These are phyloP conservation scores for Diaporthe velutina DNA, from an alignment of 2,329 filamentous ascomycete species.

Conservation along the genomic window DNA sequence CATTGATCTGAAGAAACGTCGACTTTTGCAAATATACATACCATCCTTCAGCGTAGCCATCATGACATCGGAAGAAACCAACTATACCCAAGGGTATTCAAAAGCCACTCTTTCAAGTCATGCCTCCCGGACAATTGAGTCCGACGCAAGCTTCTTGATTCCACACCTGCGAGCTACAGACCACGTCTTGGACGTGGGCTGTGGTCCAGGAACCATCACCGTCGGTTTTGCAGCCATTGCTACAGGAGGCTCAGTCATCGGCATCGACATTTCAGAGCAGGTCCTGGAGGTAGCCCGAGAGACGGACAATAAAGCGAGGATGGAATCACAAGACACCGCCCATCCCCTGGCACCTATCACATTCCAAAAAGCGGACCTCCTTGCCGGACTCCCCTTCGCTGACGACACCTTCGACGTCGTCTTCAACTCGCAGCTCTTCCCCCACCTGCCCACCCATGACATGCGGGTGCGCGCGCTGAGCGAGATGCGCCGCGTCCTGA, in stretches of 20 bases:
- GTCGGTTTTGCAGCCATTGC: conserved; percentile 22
- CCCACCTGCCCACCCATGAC: conserved; percentile 41
- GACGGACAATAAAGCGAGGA: background rate
- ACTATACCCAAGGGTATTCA: conserved; percentile 35
- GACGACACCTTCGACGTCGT: conserved; percentile 48
- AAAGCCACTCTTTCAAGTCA: conserved; percentile 25
- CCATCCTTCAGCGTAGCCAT: too few species aligned
- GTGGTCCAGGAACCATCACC: conserved; percentile 37
- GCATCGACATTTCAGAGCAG: conserved; percentile 20
- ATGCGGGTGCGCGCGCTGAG: conserved; percentile 43
- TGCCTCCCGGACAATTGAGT: conserved; percentile 34
- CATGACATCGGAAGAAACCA: background rate
- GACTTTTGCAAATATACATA: background rate
- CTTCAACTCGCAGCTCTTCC: conserved; percentile 48
- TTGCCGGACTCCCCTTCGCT: conserved; percentile 47
- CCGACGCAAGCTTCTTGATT: conserved; percentile 33
- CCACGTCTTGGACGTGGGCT: conserved; percentile 33
- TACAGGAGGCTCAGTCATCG: conserved; percentile 29
- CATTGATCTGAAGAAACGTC: background rate
- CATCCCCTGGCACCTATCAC: background rate
- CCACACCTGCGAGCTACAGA: conserved; percentile 19
- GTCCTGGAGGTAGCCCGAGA: conserved; percentile 19
- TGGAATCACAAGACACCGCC: background rate
- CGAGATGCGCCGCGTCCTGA: conserved; percentile 50
- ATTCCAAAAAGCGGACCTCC: conserved; percentile 41